Evolutionary conservation across 179 eudicot genomes (phyloP), one percentile per base, ranked within the genome.

Genomic region (Monotropa hypopitys): DNA sequence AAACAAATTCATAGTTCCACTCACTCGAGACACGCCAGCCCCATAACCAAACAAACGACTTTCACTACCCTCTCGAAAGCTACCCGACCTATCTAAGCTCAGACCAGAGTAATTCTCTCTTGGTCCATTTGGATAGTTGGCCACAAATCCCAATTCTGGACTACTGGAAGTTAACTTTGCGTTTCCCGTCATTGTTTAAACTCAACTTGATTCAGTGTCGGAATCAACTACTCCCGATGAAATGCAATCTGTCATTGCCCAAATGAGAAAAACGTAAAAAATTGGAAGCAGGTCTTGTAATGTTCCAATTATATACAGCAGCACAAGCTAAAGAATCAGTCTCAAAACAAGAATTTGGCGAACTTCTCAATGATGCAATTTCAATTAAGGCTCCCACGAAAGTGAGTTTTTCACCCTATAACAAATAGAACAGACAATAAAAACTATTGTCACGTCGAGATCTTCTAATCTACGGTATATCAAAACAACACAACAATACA

Each of bases 31-130:
- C 53, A 80, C 76, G 73, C 83, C 80, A 62, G 84, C 69, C 46
- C 90, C 93, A 21, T 88, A 82, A 75, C 85, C 80, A 84, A 84
- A 81, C 65, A 75, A 80, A 81, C 93, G 87, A 77, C 87, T 87
- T 69, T 88, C 97, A 80, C 81, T 81, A 78, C 85, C 88, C 81
- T 90, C 97, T 38, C 97, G 87, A 53, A 89, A 90, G 88, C 92
- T 94, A 72, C 93, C 90, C 33, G 92, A 81, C 85, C 97, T 89
- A 81, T 88, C 97, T 84, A 90, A 77, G 85, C 65, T 85, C 65
- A 87, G 83, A 73, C 85, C 88, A 50, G 88, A 45, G 77, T 86
- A 82, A 74, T 71, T 83, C 74, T 90, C 91, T 78, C 89, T 85
- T 79, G 86, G 89, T 76, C 91, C 91, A 83, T 78, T 88, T 43